Evolutionary conservation across 148 eudicot species (phyloP).

Genomic region (Talinum fruticosum): DNA sequence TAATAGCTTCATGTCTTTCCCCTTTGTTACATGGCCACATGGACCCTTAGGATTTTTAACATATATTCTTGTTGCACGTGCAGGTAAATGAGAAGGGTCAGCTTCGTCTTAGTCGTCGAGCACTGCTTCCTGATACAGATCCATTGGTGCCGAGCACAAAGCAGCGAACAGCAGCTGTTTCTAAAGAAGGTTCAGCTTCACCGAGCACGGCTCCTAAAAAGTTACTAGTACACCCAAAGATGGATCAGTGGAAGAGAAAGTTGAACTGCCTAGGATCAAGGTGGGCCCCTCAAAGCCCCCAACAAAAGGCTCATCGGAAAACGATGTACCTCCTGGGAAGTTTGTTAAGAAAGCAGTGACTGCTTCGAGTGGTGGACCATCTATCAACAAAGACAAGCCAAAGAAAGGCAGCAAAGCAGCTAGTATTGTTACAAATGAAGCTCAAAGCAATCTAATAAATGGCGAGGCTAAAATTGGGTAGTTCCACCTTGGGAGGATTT

Average conservation of each 20-base stretch:
- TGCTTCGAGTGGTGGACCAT: constrained; percentile 31
- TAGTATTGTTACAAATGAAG: constrained; percentile 28
- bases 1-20: neutral
- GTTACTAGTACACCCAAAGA: constrained; percentile 27
- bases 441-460: constrained; percentile 49
- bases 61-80: constrained; percentile 2
- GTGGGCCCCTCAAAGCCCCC: constrained; percentile 16
- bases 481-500: neutral
- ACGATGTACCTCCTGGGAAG: constrained; percentile 36
- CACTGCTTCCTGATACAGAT: constrained; percentile 69
- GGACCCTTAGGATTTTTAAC: neutral
- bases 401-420: constrained; percentile 45
- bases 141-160: constrained; percentile 54
- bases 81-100: constrained; percentile 96
- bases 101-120: constrained; percentile 88
- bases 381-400: constrained; percentile 30
- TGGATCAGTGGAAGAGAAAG: neutral
- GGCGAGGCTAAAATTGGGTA: constrained; percentile 70
- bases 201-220: constrained; percentile 33
- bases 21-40: neutral
- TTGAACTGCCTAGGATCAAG: too few species aligned
- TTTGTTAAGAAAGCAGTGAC: constrained; percentile 37
- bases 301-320: constrained; percentile 28
- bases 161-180: constrained; percentile 32
- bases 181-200: constrained; percentile 44